Evolutionary conservation across 179 eudicot genomes (phyloP).

Genomic region (Beta macrorhiza): DNA sequence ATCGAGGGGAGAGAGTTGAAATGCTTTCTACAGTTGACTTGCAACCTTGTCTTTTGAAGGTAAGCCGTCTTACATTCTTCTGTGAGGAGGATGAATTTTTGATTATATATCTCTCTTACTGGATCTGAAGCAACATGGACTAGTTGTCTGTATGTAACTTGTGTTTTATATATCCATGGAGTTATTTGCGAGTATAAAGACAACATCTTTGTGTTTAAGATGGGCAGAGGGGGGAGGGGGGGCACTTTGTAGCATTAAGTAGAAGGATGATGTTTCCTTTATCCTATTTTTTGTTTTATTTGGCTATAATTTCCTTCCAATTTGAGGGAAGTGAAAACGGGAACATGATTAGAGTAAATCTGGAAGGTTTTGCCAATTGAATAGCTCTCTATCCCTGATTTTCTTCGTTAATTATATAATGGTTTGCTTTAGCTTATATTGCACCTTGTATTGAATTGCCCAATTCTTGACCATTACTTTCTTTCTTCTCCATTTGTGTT

Average conservation of each 20-base stretch:
- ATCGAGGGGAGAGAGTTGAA: conserved; percentile 64
- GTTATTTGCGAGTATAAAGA: neutral
- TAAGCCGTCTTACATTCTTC: conserved; percentile 23
- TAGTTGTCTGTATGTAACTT: neutral
- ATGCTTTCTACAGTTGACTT: conserved; percentile 67
- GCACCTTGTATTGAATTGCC: neutral
- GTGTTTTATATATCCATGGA: neutral
- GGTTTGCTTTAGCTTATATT: neutral
- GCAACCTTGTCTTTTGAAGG: conserved; percentile 72
- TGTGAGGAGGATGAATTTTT: neutral
- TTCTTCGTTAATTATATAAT: neutral
- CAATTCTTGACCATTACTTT: neutral
- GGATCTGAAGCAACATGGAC: neutral
- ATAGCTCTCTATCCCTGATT: neutral
- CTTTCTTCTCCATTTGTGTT: neutral
- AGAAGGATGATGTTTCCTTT: neutral
- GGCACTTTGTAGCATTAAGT: neutral
- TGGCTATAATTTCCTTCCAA: neutral
- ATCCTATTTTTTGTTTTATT: neutral
- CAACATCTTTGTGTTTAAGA: neutral
- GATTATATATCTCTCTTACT: neutral
- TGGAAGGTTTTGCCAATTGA: neutral
- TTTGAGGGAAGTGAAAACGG: neutral
- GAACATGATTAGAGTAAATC: neutral
- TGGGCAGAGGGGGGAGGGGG: neutral